These are phyloP conservation scores for Tremellales sp. DNA, from an alignment of 1,284 basidiomycete species.

Conservation along the genomic window DNA sequence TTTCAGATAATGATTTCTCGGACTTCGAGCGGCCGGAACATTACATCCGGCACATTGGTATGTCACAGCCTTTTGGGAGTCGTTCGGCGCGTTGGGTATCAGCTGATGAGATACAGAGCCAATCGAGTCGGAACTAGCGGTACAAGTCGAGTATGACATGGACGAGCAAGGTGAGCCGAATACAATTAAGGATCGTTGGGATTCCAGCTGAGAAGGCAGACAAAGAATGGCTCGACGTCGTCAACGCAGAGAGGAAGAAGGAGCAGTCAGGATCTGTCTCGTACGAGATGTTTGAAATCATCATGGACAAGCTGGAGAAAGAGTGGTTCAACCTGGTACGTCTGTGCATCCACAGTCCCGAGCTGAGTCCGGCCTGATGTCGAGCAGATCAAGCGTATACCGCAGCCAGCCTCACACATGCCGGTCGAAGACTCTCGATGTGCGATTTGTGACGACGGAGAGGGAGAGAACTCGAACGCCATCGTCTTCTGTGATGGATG, in stretches of 20 bases:
- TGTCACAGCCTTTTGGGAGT: conserved; percentile 23
- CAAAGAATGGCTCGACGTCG: conserved; percentile 86
- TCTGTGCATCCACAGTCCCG: conserved; percentile 2
- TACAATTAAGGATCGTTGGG: neutral
- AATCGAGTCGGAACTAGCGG: conserved; percentile 82
- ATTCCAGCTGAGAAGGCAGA: conserved; percentile 56
- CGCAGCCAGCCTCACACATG: conserved; percentile 70
- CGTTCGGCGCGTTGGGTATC: neutral
- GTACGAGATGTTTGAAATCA: conserved; percentile 88
- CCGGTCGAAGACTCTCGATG: conserved; percentile 92
- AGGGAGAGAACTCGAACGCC: conserved; percentile 97
- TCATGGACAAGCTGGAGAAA: conserved; percentile 97
- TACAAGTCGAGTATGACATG: conserved; percentile 99
- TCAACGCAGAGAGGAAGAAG: conserved; percentile 79
- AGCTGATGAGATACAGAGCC: conserved; percentile 60
- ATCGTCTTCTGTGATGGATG: conserved; percentile 99
- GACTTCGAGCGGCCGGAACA: conserved; percentile 73
- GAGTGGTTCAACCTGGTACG: conserved; percentile 95
- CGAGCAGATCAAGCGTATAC: conserved; percentile 77
- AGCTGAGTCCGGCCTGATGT: neutral
- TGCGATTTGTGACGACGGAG: conserved; percentile 95
- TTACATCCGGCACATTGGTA: conserved; percentile 86
- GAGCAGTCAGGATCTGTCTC: conserved; percentile 69
- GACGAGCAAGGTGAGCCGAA: conserved; percentile 83
- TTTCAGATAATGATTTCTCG: conserved; percentile 70